Evolutionary conservation across 2,329 filamentous ascomycete genomes (phyloP), one percentile per base, ranked within the genome.

Genomic region (Alternaria dauci): DNA sequence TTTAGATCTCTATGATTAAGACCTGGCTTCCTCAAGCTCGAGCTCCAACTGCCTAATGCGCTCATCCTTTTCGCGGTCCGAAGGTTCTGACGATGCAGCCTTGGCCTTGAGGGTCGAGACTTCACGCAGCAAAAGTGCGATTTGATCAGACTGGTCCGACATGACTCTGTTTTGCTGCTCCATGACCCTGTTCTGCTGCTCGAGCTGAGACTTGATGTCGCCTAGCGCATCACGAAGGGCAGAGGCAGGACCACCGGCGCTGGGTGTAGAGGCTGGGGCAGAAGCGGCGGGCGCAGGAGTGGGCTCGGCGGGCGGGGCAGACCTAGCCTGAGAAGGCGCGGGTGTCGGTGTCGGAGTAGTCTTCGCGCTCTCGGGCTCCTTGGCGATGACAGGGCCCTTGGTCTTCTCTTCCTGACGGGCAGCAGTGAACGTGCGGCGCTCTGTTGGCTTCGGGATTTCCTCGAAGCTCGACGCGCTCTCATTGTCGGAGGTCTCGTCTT

Each of bases 401-500:
- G 76, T 75, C 71, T 81, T 81, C 66, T 80, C 76, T 67, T 81
- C 79, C 57, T 78, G 76, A 32, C 74, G 74, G 2, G 73, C 64
- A 36, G 76, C 70, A 8, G 76, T 74, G 32, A 70, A 71, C 4
- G 75, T 67, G 23, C 81, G 81, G 47, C 91, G 89, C 69, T 92
- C 90, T 11, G 87, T 81, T 20, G 92, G 91, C 75, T 92, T 93
- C 32, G 90, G 79, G 32, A 95, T 86, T 75, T 97, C 93, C 75
- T 97, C 94, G 68, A 97, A 97, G 80, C 90, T 92, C 1, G 92
- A 94, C 28, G 86, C 85, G 59, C 92, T 90, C 47, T 89, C 88
- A 18, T 87, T 84, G 2, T 83, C 82, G 2, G 81, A 80, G 1
- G 87, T 86, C n/a, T 86, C 86, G 7, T 89, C 87, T 26, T 90